These are phyloP conservation scores for Chaetomiaceae sp. DNA, from an alignment of 2,329 filamentous ascomycete genomes.

Conservation along the genomic window DNA sequence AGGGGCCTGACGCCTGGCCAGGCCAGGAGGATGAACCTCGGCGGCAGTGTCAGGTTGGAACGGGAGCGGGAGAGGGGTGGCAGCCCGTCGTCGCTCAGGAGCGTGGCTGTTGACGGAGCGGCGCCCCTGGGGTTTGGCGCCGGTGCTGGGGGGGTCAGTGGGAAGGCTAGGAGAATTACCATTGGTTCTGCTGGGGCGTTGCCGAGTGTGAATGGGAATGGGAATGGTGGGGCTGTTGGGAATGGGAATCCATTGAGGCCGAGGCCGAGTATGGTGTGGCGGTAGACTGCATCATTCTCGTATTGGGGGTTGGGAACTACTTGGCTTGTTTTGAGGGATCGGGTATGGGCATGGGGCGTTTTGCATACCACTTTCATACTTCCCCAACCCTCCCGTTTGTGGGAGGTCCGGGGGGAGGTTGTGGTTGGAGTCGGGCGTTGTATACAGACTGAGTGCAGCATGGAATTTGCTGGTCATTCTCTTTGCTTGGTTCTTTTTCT, in stretches of 20 bases:
- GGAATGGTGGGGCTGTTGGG: not conserved
- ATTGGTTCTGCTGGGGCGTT: conserved; percentile 35
- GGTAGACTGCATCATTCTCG: conserved; percentile 1
- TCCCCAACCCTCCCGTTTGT: not conserved
- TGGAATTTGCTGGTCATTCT: not conserved
- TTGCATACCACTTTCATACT: conserved; percentile 2
- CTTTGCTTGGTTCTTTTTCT: not conserved
- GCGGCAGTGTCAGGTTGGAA: conserved; percentile 35
- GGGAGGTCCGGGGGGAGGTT: too few relatives aligned
- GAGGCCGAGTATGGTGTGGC: conserved; percentile 19
- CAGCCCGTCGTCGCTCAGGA: conserved; percentile 6
- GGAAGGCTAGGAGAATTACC: conserved; percentile 39
- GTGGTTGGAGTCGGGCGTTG: too few relatives aligned
- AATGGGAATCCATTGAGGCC: conserved; percentile 2
- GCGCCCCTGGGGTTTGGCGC: not conserved
- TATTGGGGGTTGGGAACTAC: not conserved
- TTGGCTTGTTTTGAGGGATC: not conserved
- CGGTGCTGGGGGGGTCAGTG: conserved; percentile 18
- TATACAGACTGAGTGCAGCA: too few relatives aligned
- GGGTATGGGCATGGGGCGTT: not conserved
- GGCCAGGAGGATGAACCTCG: conserved; percentile 53
- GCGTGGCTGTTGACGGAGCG: not conserved
- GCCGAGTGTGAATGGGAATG: conserved; percentile 5
- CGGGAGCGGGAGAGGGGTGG: conserved; percentile 10
- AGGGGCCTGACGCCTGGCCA: conserved; percentile 47